Base-by-base conservation (phyloP, 805 yeast genomes). In the Metschnikowia cerradonensis region DNA sequence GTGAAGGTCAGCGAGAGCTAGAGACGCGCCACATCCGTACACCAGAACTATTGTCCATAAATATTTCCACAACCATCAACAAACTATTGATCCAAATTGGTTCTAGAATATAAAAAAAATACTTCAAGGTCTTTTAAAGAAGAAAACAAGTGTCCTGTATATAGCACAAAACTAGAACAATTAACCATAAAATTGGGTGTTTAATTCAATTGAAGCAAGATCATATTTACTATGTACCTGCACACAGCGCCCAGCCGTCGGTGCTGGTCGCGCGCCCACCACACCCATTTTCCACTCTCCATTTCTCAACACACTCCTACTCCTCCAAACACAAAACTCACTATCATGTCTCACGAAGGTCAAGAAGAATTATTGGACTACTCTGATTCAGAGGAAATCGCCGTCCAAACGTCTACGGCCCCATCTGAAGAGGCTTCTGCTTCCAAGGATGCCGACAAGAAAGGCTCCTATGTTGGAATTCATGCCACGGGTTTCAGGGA, bases 361-460 rank as follows among this genome's bases (percentile, higher is more conserved):
- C 98, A 92, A 87, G 99, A 94, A 88, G 99, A 94, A 81, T 83
- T 94, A 70, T 84, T 94, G 76, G 99, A 94, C 72, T 94, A 94
- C 84, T 91, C 97, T 70, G 99, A 94, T 71, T 88, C 95, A 71
- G 99, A 92, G 78, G 98, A 94, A 72, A 86, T 88, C 71, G 84
- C 89, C 63, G 89, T 86, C 61, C 73, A 73, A 60, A 65, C 76
- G 61, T 60, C 72, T 51, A 59, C 68, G 52, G 81, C 80, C 59
- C 80, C 81, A 65, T 67, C 82, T 56, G 72, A 66, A 49, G 75
- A 75, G 55, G 84, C 77, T 48, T 66, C 71, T 53, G 68, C 67
- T 52, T 88, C 81, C 62, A 77, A 76, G 60, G 84, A 79, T 54
- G 81, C 83, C 53, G 90, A 85, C 65, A 88, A 92, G 74, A 92